Conservation (phyloP, 2,329 filamentous ascomycete species). For the Ophiocordyceps unilateralis region DNA sequence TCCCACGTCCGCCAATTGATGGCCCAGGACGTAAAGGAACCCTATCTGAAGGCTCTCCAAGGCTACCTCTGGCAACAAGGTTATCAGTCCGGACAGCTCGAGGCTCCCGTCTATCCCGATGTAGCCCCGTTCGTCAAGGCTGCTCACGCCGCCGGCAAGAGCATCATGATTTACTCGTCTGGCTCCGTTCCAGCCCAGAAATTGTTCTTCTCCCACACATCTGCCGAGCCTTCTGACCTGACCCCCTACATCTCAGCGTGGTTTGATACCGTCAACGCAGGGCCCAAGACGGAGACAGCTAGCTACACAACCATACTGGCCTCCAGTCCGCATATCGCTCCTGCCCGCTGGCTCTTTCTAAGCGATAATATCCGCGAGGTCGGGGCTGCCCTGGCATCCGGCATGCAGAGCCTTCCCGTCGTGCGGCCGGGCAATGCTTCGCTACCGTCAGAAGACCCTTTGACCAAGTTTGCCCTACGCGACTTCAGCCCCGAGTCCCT, state of each 20-base stretch:
- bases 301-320: conserved; percentile 52
- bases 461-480: conserved; percentile 16
- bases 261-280: conserved; percentile 71
- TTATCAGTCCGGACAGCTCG: conserved; percentile 51
- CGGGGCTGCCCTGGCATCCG: conserved; percentile 40
- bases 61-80: conserved; percentile 63
- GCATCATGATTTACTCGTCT: conserved; percentile 64
- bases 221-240: conserved; percentile 40
- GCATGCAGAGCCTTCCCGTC: conserved; percentile 46
- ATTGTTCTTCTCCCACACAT: conserved; percentile 55
- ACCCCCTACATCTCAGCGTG: conserved; percentile 42
- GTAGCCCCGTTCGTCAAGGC: conserved; percentile 44
- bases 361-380: conserved; percentile 65
- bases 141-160: conserved; percentile 38
- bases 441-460: conserved; percentile 30
- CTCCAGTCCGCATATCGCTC: conserved; percentile 21
- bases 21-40: conserved; percentile 52
- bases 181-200: conserved; percentile 70
- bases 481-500: conserved; percentile 15
- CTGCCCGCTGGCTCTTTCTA: conserved; percentile 52
- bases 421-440: conserved; percentile 53
- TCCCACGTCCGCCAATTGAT: conserved; percentile 56
- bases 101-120: conserved; percentile 58
- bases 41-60: conserved; percentile 66
- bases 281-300: conserved; percentile 46